phyloP scores from a whole-genome alignment of 768 basidiomycete species.

The Termitomyces titanicus region DNA sequence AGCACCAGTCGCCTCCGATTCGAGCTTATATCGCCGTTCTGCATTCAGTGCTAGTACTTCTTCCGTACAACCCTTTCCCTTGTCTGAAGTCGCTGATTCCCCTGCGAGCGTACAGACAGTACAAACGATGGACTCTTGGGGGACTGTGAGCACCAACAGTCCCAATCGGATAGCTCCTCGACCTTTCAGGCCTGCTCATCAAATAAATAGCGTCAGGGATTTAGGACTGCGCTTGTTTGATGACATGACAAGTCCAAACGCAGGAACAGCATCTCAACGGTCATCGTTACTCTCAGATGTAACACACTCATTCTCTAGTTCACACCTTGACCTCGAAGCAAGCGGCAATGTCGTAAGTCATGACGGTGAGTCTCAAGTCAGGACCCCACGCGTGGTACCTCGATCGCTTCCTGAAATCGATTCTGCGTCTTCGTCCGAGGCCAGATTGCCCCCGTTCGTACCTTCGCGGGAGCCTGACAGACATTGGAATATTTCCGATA shows the following conservation, averaged over 20 bases:
- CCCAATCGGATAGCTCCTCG: not conserved
- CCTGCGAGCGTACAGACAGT: conserved; percentile 6
- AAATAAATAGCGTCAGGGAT: conserved; percentile 8
- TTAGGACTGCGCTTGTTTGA: conserved; percentile 5
- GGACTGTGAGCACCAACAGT: conserved; percentile 7
- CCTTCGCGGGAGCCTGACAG: not conserved
- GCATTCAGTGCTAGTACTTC: not conserved
- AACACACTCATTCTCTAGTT: not conserved
- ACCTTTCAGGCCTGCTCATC: conserved; percentile 4
- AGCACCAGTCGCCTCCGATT: not conserved
- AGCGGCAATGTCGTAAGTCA: not conserved
- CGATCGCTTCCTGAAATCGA: conserved; percentile 1
- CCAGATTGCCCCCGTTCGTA: not conserved
- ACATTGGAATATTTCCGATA: not conserved
- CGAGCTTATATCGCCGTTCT: conserved; percentile 1
- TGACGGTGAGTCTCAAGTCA: not conserved
- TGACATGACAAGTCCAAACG: not conserved
- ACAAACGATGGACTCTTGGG: conserved; percentile 8
- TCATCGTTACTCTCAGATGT: conserved; percentile 2
- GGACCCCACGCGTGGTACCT: conserved; percentile 5
- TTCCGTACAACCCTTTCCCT: not conserved
- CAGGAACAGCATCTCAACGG: not conserved
- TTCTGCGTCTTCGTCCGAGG: not conserved
- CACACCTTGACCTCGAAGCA: not conserved
- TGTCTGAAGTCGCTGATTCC: not conserved